Evolutionary conservation across 768 basidiomycete species (phyloP), one percentile per base, ranked within the genome.

Genomic region (Naematelia aurantialba): DNA sequence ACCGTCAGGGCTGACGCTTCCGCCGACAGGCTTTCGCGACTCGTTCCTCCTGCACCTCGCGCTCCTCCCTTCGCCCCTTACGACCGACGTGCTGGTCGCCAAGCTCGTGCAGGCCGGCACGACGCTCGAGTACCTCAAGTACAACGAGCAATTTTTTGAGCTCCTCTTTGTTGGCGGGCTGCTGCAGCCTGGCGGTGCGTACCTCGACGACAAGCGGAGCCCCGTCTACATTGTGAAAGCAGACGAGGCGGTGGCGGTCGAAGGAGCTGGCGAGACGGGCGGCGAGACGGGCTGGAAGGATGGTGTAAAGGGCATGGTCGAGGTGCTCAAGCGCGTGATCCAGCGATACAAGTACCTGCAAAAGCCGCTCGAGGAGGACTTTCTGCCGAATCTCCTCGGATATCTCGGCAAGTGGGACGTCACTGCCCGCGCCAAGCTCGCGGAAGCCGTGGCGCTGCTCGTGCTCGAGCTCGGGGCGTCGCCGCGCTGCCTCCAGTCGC

Each of bases 341-440:
- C 84, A 94, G 79, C 87, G 94, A 80, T 98, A 97, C 83, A 97
- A 97, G 79, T 99, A 98, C 83, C 89, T 99, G 69, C 94, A 97
- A 79, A 91, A 88, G 78, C 91, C 94, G 45, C 85, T 99, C 49
- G 94, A 97, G 78, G 87, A 86, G 76, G 83, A 82, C 31, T 83
- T 89, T 55, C 82, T 98, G 13, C 89, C 90, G 2, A 82, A 82
- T 46, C 82, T 98, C 50, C 79, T 99, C 60, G 92, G 76, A 39
- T 78, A 97, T 78, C 91, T 78, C 34, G 65, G 69, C 24, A 87
- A 88, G 72, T 97, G 91, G 91, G 78, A 85, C 2, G 75, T 83
- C 3, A 81, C 80, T 14, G 85, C 89, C 79, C 84, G 86, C 62
- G 87, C 91, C 73, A 94, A 92, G 79, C 81, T 98, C 54, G 84